Evolutionary conservation across 306 rosid species (phyloP).

Genomic region (Casuarina glauca): DNA sequence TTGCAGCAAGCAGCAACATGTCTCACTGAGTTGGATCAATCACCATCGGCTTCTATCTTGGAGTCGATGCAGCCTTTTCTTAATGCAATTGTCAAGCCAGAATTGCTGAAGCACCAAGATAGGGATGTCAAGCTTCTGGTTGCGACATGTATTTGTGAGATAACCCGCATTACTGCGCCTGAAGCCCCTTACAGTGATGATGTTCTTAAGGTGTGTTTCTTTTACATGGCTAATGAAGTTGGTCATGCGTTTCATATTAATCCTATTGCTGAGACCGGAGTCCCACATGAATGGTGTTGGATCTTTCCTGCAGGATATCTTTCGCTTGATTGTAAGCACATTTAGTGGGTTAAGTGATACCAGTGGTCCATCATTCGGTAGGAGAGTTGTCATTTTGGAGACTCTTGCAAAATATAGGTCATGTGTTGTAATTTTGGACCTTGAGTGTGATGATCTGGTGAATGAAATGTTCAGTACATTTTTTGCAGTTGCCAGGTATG

Average conservation of each 20-base stretch:
- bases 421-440: constrained; percentile 98
- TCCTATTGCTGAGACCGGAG: constrained; percentile 16
- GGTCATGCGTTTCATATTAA: constrained; percentile 3
- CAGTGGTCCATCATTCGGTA: constrained; percentile 88
- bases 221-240: constrained; percentile 24
- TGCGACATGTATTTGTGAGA: constrained; percentile 93
- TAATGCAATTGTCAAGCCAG: constrained; percentile 78
- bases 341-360: constrained; percentile 88
- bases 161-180: constrained; percentile 97
- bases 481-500: constrained; percentile 89
- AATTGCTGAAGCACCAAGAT: constrained; percentile 89
- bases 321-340: constrained; percentile 83
- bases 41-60: constrained; percentile 67
- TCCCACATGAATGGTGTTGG: constrained; percentile 31
- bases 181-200: constrained; percentile 95
- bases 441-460: constrained; percentile 94
- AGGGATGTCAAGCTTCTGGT: constrained; percentile 94
- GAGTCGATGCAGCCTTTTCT: constrained; percentile 89
- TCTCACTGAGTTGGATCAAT: constrained; percentile 92
- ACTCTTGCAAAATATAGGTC: constrained; percentile 97
- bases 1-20: constrained; percentile 86
- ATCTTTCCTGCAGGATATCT: constrained; percentile 72
- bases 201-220: constrained; percentile 70
- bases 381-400: constrained; percentile 97
- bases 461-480: constrained; percentile 89